Percentiles rank a stretch among this genome's conserved stretches.
Conservation (phyloP, 2,329 filamentous ascomycete genomes). For the Teratosphaeria viscida region DNA sequence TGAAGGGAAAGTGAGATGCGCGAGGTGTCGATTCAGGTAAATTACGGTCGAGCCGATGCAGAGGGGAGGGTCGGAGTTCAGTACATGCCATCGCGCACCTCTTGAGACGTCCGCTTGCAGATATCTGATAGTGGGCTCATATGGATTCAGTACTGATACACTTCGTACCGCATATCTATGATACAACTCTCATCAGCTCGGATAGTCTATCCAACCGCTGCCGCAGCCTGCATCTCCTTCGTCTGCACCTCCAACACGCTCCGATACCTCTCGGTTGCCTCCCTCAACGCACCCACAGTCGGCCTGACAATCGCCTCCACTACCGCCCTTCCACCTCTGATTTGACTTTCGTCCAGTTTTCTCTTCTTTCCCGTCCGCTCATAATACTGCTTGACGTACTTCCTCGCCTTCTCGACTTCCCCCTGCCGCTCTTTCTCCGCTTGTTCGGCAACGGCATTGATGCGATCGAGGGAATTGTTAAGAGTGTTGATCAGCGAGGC, state of each 20-base stretch:
- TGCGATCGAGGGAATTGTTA: constrained; percentile 63
- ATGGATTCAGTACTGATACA: no score
- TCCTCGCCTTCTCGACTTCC: constrained; percentile 55
- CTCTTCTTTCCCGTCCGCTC: constrained; percentile 64
- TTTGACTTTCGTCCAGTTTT: constrained; percentile 50
- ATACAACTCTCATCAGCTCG: no score
- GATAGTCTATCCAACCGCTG: background rate
- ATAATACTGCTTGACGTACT: constrained; percentile 60
- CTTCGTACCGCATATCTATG: no score
- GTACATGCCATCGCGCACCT: no score
- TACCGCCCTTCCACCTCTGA: constrained; percentile 65
- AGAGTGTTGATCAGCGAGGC: constrained; percentile 75
- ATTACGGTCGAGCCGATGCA: no score
- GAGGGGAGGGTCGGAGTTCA: no score
- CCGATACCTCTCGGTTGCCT: constrained; percentile 61
- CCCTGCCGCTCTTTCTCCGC: constrained; percentile 62
- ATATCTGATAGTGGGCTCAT: no score
- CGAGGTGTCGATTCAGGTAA: no score
- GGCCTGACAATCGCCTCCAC: constrained; percentile 69
- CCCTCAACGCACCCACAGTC: constrained; percentile 58
- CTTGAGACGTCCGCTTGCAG: no score
- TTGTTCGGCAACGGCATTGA: constrained; percentile 67
- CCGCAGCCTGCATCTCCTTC: background rate
- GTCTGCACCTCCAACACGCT: constrained; percentile 55
- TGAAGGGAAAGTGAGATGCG: no score